A percentile compares a stretch with the other conserved stretches of the same genome.
These are phyloP conservation scores for Xenoacremonium recifei DNA, from an alignment of 2,329 filamentous ascomycete species.

Conservation along the genomic window DNA sequence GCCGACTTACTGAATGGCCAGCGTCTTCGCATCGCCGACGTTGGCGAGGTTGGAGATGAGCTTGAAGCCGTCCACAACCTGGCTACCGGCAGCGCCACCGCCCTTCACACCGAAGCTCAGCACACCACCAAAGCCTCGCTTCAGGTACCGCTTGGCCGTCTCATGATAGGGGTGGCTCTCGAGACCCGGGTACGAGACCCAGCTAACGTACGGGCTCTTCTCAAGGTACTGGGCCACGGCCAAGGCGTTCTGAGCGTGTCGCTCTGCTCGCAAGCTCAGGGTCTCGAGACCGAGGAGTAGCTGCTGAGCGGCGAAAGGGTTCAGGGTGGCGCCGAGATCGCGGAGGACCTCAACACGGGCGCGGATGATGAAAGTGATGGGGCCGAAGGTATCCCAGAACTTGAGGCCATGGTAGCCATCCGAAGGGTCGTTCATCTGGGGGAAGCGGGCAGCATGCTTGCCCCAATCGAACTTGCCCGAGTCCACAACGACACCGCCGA, in stretches of 20 bases:
- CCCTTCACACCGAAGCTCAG: slow-evolving; percentile 93
- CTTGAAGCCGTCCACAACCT: slow-evolving; percentile 92
- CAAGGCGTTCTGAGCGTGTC: slow-evolving; percentile 82
- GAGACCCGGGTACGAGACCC: slow-evolving; percentile 93
- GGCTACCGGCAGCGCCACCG: slow-evolving; percentile 75
- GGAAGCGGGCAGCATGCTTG: slow-evolving; percentile 78
- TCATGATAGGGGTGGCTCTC: slow-evolving; percentile 78
- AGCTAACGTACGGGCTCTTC: slow-evolving; percentile 78
- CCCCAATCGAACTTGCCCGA: slow-evolving; percentile 94
- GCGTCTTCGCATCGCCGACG: slow-evolving; percentile 91
- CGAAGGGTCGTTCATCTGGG: slow-evolving; percentile 85
- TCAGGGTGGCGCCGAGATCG: slow-evolving; percentile 79
- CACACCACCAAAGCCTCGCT: slow-evolving; percentile 83
- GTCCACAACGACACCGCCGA: slow-evolving; percentile 83
- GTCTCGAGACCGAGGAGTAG: slow-evolving; percentile 88
- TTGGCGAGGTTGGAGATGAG: slow-evolving; percentile 95
- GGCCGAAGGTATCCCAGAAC: slow-evolving; percentile 90
- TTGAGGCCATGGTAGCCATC: slow-evolving; percentile 90
- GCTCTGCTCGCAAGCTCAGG: slow-evolving; percentile 78
- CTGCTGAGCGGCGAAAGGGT: slow-evolving; percentile 91
- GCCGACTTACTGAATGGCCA: slow-evolving; percentile 74
- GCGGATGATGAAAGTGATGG: slow-evolving; percentile 78
- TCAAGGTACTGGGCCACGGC: slow-evolving; percentile 80
- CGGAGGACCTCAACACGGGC: slow-evolving; percentile 87
- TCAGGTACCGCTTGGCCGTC: slow-evolving; percentile 82